Evolutionary conservation across 2,329 filamentous ascomycete species (phyloP).

Genomic region (Nothopassalora personata): DNA sequence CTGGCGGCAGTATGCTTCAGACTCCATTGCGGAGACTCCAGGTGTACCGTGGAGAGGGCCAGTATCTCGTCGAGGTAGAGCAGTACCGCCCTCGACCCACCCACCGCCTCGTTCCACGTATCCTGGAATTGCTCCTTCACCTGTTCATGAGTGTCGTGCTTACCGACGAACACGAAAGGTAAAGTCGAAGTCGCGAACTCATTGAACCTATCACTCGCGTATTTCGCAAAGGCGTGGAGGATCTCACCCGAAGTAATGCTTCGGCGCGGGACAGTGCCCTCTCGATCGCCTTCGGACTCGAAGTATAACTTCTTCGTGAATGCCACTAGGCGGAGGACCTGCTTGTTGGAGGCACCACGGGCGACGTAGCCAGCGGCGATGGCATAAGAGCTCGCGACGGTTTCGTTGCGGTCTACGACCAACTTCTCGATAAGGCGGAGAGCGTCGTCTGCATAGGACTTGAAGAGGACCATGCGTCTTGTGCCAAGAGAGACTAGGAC

Average conservation of each 20-base stretch:
- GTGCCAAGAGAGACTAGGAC: constrained; percentile 81
- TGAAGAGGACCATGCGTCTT: constrained; percentile 68
- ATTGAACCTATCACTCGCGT: constrained; percentile 83
- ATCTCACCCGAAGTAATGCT: constrained; percentile 76
- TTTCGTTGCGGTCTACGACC: constrained; percentile 86
- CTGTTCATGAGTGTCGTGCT: constrained; percentile 77
- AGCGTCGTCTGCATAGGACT: constrained; percentile 68
- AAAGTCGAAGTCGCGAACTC: constrained; percentile 68
- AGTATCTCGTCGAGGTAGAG: constrained; percentile 83
- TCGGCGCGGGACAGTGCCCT: constrained; percentile 25
- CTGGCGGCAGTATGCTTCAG: constrained; percentile 85
- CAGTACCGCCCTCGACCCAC: constrained; percentile 72
- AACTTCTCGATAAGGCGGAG: constrained; percentile 74
- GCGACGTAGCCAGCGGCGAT: constrained; percentile 80
- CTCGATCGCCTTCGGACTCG: constrained; percentile 66
- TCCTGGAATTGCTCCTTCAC: constrained; percentile 74
- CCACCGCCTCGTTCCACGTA: constrained; percentile 87
- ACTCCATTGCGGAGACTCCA: constrained; percentile 76
- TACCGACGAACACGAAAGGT: constrained; percentile 82
- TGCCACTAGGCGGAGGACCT: constrained; percentile 50
- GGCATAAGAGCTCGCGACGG: constrained; percentile 85
- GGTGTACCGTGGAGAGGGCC: constrained; percentile 57
- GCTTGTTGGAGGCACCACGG: constrained; percentile 55
- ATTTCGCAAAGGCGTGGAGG: constrained; percentile 74
- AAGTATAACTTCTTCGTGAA: constrained; percentile 70